These are phyloP conservation scores for Henningerozyma blattae DNA, from an alignment of 805 yeast genomes.

Conservation along the genomic window DNA sequence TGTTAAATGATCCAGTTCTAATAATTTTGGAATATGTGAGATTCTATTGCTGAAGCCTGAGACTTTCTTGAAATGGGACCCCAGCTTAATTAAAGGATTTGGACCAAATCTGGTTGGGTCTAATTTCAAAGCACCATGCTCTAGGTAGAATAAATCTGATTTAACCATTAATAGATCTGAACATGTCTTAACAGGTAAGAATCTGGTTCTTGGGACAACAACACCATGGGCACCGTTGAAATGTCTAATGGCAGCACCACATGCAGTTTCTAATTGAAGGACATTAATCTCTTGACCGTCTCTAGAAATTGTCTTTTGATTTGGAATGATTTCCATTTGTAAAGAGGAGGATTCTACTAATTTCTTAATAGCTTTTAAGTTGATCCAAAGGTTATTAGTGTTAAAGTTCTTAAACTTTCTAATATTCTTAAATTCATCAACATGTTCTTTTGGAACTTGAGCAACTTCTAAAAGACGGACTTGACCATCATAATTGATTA, in stretches of 20 bases:
- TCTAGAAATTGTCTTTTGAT: slow-evolving; percentile 64
- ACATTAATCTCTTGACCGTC: slow-evolving; percentile 78
- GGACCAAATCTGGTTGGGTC: slow-evolving; percentile 81
- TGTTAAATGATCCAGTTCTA: slow-evolving; percentile 90
- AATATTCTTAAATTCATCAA: slow-evolving; percentile 94
- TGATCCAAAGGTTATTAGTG: slow-evolving; percentile 97
- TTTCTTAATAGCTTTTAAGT: slow-evolving; percentile 86
- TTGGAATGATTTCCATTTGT: slow-evolving; percentile 91
- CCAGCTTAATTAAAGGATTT: slow-evolving; percentile 89
- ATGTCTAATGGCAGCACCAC: slow-evolving; percentile 97
- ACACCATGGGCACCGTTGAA: slow-evolving; percentile 94
- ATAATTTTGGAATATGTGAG: slow-evolving; percentile 73
- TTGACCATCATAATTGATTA: slow-evolving; percentile 89
- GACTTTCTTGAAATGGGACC: slow-evolving; percentile 94
- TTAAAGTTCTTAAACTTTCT: slow-evolving; percentile 97
- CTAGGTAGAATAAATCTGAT: slow-evolving; percentile 82
- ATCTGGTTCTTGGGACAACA: slow-evolving; percentile 95
- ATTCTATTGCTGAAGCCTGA: slow-evolving; percentile 81
- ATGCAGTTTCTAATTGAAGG: slow-evolving; percentile 94
- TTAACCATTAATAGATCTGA: slow-evolving; percentile 90
- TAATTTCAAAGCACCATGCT: slow-evolving; percentile 81
- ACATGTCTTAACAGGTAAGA: slow-evolving; percentile 96
- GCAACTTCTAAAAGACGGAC: slow-evolving; percentile 84
- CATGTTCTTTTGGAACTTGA: slow-evolving; percentile 97
- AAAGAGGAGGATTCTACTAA: slow-evolving; percentile 74